phyloP scores from a whole-genome alignment of 139 green algal genomes.

The Chlorella sp. region DNA sequence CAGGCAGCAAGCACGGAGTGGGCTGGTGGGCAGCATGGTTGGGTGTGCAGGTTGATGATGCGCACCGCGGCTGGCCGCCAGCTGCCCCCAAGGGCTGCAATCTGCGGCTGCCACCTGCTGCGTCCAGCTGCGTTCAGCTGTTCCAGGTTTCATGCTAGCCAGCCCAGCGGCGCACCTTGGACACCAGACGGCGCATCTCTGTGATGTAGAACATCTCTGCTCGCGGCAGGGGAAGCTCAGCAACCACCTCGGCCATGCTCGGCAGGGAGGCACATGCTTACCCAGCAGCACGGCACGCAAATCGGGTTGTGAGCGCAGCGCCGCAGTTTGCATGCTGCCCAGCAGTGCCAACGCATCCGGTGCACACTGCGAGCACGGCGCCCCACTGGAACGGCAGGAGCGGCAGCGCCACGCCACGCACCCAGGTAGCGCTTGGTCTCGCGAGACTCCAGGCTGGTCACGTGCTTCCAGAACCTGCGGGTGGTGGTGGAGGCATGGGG shows the following conservation, averaged over 20 bases:
- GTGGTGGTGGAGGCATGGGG: too few relatives aligned
- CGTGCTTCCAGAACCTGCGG: conserved; percentile 62
- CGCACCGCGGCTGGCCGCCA: not conserved
- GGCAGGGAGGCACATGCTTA: not conserved
- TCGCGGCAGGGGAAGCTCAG: conserved; percentile 29
- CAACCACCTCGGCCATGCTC: too few relatives aligned
- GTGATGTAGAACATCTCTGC: conserved; percentile 83
- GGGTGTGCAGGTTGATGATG: not conserved
- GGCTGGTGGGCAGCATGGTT: not conserved
- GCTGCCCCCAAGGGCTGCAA: not conserved
- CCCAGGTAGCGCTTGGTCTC: conserved; percentile 70
- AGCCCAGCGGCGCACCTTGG: not conserved
- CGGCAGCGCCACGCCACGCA: not conserved
- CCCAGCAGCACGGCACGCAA: too few relatives aligned
- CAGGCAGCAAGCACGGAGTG: not conserved
- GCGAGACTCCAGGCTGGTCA: conserved; percentile 69
- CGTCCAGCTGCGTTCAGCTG: not conserved
- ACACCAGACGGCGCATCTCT: conserved; percentile 57
- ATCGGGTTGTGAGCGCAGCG: too few relatives aligned
- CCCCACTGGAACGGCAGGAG: not conserved
- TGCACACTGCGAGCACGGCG: not conserved
- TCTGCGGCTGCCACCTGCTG: not conserved
- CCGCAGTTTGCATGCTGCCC: not conserved
- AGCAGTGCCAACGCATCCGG: not conserved
- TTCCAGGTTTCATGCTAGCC: not conserved